phyloP scores from a whole-genome alignment of 2,329 filamentous ascomycete species.

The Cladosporium austrohemisphaericum region DNA sequence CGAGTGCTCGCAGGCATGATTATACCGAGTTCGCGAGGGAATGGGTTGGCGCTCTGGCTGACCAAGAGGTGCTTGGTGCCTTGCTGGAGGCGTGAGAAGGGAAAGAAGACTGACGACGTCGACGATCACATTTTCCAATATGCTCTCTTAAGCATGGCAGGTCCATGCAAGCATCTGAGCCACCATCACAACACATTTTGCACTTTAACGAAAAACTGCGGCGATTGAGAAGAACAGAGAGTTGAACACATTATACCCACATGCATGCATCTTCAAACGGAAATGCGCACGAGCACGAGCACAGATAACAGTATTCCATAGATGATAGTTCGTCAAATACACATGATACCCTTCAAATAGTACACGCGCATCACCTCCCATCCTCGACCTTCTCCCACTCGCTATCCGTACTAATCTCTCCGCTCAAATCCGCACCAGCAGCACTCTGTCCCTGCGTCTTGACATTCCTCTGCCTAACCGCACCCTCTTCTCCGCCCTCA shows the following conservation, averaged over 20 bases:
- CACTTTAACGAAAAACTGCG: no score
- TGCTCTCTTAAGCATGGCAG: no score
- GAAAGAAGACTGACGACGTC: not conserved
- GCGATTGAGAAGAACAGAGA: no score
- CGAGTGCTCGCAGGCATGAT: slow-evolving; percentile 59
- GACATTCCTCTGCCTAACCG: slow-evolving; percentile 16
- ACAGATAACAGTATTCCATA: no score
- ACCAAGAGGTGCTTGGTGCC: slow-evolving; percentile 56
- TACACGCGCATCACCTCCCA: slow-evolving; percentile 49
- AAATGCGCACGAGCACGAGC: no score
- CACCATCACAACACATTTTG: no score
- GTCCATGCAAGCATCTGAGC: no score
- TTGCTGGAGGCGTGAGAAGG: no score
- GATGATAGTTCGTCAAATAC: no score
- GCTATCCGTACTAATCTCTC: slow-evolving; percentile 68
- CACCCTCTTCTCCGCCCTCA: slow-evolving; percentile 14
- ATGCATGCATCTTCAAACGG: not conserved
- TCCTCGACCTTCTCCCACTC: slow-evolving; percentile 96
- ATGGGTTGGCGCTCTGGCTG: slow-evolving; percentile 67
- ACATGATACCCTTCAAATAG: not conserved
- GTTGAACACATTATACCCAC: not conserved
- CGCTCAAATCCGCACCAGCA: slow-evolving; percentile 24
- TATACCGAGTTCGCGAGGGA: slow-evolving; percentile 58
- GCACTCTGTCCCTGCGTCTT: slow-evolving; percentile 14
- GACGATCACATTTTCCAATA: no score